Evolutionary conservation across 148 eudicot species (phyloP).

Genomic region (Arctostaphylos glauca): DNA sequence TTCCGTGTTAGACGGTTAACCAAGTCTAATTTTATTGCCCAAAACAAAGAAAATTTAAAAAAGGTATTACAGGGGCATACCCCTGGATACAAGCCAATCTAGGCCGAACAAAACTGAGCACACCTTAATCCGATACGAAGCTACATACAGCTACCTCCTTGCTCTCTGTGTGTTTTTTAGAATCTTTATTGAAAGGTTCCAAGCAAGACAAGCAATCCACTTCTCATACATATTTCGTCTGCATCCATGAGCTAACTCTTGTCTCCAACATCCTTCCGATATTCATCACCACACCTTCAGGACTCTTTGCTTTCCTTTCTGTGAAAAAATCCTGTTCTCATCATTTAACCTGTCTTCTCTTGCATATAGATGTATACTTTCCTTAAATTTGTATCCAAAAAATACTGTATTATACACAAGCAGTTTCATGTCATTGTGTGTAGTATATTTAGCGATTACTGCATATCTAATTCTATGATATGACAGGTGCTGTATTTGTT

Average conservation of each 20-base stretch:
- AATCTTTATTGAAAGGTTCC: neutral
- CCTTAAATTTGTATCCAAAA: neutral
- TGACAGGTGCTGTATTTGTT: slow-evolving; percentile 64
- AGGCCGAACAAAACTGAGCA: neutral
- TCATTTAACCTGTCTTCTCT: neutral
- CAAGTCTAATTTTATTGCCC: neutral
- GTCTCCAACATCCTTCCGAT: neutral
- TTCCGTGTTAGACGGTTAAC: neutral
- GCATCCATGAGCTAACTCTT: neutral
- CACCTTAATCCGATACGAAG: neutral
- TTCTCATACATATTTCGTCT: neutral
- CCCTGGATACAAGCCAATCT: neutral
- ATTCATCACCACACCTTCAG: neutral
- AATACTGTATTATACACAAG: neutral
- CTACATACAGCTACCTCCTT: neutral
- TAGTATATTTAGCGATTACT: neutral
- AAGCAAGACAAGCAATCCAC: neutral
- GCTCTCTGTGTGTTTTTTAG: neutral
- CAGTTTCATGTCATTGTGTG: slow-evolving; percentile 4
- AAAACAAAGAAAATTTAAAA: neutral
- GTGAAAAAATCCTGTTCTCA: neutral
- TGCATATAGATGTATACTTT: neutral
- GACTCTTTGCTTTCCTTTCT: neutral
- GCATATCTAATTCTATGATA: slow-evolving; percentile 13
- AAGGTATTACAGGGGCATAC: neutral